Evolutionary conservation across 345 rosid genomes (phyloP).

Genomic region (Eucalyptus coolabah): DNA sequence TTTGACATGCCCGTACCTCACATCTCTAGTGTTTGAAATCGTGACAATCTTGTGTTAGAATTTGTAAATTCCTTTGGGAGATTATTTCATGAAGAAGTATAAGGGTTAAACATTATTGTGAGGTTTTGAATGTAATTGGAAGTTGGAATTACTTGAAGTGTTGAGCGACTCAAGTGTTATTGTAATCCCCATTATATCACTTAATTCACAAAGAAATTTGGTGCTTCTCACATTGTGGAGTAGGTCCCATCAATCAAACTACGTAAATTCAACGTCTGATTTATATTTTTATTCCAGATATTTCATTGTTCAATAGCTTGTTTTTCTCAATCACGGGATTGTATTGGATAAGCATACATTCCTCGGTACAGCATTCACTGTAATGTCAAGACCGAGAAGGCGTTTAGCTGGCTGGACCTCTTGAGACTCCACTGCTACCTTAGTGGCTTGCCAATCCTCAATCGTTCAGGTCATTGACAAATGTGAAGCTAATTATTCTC

Average conservation of each 20-base stretch:
- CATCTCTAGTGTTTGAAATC: background rate
- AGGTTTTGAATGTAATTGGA: background rate
- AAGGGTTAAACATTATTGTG: background rate
- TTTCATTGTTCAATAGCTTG: background rate
- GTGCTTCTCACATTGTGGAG: background rate
- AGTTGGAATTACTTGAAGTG: background rate
- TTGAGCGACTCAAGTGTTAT: background rate
- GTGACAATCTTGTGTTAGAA: background rate
- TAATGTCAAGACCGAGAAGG: no score
- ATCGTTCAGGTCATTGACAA: no score
- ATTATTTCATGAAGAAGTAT: background rate
- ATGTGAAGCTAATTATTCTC: no score
- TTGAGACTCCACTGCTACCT: no score
- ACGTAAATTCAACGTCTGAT: fast-evolving
- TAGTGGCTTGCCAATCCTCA: no score
- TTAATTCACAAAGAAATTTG: no score
- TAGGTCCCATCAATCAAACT: background rate
- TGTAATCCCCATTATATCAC: background rate
- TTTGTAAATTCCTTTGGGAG: no score
- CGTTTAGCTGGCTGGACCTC: no score
- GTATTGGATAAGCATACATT: no score
- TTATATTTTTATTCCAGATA: no score
- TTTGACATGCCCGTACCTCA: background rate
- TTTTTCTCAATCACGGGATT: no score
- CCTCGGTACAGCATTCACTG: no score